Evolutionary conservation across 768 basidiomycete species (phyloP).

Genomic region (Tylopilus balloui): DNA sequence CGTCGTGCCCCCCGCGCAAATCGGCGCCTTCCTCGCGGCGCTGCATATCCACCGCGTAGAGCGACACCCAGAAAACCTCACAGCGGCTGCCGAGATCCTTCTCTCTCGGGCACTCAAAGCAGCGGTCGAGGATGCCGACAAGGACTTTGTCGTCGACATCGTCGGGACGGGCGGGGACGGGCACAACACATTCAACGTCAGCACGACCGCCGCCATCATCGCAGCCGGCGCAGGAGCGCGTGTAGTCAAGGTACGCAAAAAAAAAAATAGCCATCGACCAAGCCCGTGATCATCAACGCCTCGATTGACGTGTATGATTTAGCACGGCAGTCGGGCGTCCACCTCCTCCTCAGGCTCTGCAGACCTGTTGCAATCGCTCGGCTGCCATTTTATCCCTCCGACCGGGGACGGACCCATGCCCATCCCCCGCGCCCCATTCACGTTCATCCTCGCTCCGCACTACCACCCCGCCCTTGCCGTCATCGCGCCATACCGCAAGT

Average conservation of each 20-base stretch:
- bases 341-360: constrained; percentile 94
- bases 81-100: constrained; percentile 67
- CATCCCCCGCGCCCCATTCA: constrained; percentile 72
- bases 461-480: constrained; percentile 85
- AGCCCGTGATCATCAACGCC: too few species aligned
- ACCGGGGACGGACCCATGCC: constrained; percentile 37
- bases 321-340: constrained; percentile 91
- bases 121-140: constrained; percentile 33
- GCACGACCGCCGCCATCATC: constrained; percentile 89
- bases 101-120: neutral
- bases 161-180: constrained; percentile 73
- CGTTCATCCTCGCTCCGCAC: constrained; percentile 90
- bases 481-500: constrained; percentile 79
- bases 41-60: constrained; percentile 79
- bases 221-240: constrained; percentile 93
- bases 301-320: too few species aligned
- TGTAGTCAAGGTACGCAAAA: constrained; percentile 73
- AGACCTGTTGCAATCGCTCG: constrained; percentile 83
- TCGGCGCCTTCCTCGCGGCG: constrained; percentile 87
- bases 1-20: constrained; percentile 62
- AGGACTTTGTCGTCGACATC: constrained; percentile 63
- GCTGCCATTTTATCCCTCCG: constrained; percentile 67
- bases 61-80: constrained; percentile 67
- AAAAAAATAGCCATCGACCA: too few species aligned
- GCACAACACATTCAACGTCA: constrained; percentile 94